Conservation (phyloP, 148 eudicot genomes). For the Amaranthus palmeri region DNA sequence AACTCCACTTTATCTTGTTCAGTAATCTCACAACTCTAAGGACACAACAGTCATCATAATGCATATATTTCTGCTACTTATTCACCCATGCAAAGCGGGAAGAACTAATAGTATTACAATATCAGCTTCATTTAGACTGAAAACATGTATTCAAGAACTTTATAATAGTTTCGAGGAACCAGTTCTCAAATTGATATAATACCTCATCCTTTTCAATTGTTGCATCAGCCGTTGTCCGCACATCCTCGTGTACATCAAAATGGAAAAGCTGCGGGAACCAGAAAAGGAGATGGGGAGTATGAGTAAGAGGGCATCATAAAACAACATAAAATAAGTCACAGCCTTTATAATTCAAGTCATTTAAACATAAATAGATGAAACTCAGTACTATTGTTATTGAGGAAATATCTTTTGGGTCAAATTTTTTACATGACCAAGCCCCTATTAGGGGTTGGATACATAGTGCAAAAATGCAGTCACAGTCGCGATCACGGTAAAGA, state of each 20-base stretch:
- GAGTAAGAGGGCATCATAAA: constrained; percentile 10
- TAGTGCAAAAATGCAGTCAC: no score
- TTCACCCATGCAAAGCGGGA: background rate
- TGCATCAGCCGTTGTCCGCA: constrained; percentile 96
- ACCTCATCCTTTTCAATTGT: constrained; percentile 99
- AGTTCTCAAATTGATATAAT: background rate
- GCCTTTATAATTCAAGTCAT: background rate
- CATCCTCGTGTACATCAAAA: constrained; percentile 98
- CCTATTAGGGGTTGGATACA: no score
- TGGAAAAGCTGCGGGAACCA: constrained; percentile 71
- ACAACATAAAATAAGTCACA: background rate
- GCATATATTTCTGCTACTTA: background rate
- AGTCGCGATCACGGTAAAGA: no score
- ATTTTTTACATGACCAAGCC: background rate
- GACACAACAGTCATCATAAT: background rate
- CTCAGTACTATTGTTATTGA: background rate
- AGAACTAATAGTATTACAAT: background rate
- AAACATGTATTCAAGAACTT: background rate
- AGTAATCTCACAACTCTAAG: background rate
- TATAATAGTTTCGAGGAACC: no score
- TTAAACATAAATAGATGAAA: background rate
- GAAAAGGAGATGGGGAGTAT: background rate
- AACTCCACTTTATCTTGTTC: background rate
- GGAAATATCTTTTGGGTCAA: background rate
- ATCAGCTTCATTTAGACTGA: background rate